Percentiles rank a stretch among this genome's conserved stretches.
phyloP scores from a whole-genome alignment of 345 rosid genomes.

The Noccaea bulbosa region DNA sequence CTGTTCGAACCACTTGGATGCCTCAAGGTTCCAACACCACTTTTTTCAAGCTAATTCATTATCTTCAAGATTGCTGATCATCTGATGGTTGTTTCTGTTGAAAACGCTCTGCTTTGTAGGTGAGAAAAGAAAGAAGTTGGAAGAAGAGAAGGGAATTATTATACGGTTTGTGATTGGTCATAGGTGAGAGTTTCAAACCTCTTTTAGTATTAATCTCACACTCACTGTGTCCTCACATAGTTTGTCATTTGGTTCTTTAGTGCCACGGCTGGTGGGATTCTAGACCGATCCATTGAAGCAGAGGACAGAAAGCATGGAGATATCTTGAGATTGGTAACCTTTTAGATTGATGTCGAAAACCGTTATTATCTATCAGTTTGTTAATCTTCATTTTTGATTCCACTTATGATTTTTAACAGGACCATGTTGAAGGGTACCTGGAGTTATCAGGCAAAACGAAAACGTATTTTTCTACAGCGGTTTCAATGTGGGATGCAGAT shows the following conservation, averaged over 20 bases:
- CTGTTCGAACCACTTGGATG: conserved; percentile 96
- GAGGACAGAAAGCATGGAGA: conserved; percentile 92
- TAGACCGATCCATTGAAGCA: conserved; percentile 91
- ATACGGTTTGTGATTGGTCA: conserved; percentile 77
- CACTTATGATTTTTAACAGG: conserved; percentile 48
- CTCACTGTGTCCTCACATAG: too few relatives aligned
- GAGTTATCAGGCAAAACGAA: conserved; percentile 60
- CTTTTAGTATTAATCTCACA: conserved; percentile 7
- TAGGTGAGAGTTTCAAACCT: conserved; percentile 54
- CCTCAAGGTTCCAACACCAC: conserved; percentile 68
- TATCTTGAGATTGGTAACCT: conserved; percentile 86
- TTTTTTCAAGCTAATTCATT: conserved; percentile 12
- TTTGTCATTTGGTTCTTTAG: conserved; percentile 44
- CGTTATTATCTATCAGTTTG: too few relatives aligned
- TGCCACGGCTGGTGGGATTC: conserved; percentile 85
- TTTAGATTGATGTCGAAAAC: too few relatives aligned
- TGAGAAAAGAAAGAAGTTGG: conserved; percentile 67
- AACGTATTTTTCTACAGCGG: conserved; percentile 52
- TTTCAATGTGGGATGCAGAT: conserved; percentile 74
- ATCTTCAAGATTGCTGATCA: not conserved
- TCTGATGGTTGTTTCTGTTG: conserved; percentile 12
- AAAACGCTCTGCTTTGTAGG: conserved; percentile 47
- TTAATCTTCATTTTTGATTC: not conserved
- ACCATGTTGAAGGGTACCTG: conserved; percentile 65
- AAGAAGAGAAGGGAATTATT: conserved; percentile 67